These are phyloP conservation scores for Oryza glaberrima DNA, from an alignment of 176 grass and related monocot species.

Conservation along the genomic window DNA sequence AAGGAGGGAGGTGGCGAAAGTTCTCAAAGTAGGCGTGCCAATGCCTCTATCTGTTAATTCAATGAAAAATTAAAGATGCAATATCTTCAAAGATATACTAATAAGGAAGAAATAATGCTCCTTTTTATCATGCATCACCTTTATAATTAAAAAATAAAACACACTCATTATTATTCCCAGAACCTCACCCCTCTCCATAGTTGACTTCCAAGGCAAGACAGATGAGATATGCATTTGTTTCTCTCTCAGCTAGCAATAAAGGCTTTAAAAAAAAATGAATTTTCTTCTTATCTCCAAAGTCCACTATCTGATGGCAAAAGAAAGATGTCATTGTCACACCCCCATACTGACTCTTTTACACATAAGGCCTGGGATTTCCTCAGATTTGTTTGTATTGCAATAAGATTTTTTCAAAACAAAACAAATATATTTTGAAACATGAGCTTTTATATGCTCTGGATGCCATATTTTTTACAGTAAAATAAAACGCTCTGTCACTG, in stretches of 20 bases:
- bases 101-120: constrained; percentile 16
- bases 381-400: not conserved
- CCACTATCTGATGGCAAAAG: constrained; percentile 48
- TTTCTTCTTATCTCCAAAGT: constrained; percentile 52
- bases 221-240: constrained; percentile 5
- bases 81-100: constrained; percentile 38
- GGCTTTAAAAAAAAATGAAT: constrained; percentile 31
- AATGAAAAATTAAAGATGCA: constrained; percentile 1
- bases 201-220: constrained; percentile 63
- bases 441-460: not conserved
- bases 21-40: constrained; percentile 27
- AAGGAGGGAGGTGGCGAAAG: not conserved
- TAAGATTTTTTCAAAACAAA: too few relatives aligned
- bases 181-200: constrained; percentile 15
- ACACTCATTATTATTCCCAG: constrained; percentile 30
- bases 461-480: not conserved
- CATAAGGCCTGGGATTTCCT: not conserved
- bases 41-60: not conserved
- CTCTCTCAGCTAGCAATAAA: constrained; percentile 34
- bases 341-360: not conserved
- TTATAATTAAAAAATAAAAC: not conserved
- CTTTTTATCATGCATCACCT: constrained; percentile 29
- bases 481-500: not conserved
- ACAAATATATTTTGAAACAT: too few relatives aligned
- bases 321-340: constrained; percentile 32